Evolutionary conservation across 306 rosid species (phyloP).

Genomic region (Herpetospermum pedunculosum): DNA sequence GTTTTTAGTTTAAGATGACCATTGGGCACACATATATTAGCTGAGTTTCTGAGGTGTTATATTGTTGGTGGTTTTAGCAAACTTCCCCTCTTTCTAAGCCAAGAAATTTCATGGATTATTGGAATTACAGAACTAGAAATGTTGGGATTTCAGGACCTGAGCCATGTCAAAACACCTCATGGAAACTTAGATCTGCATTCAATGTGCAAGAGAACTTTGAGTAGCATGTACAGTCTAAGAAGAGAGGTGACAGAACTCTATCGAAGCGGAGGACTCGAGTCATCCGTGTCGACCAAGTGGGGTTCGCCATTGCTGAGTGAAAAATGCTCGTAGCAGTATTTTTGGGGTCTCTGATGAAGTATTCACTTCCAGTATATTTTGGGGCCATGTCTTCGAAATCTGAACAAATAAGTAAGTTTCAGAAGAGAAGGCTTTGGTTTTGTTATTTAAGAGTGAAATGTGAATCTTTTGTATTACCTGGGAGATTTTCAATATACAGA

Average conservation of each 20-base stretch:
- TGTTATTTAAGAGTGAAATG: not conserved
- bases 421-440: not conserved
- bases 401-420: not conserved
- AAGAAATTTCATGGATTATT: slow-evolving; percentile 21
- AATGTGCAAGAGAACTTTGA: not conserved
- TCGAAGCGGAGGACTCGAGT: not conserved
- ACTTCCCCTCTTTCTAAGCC: slow-evolving; percentile 22
- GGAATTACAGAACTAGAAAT: slow-evolving; percentile 45
- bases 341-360: not conserved
- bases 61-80: not conserved
- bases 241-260: not conserved
- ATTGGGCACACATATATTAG: not conserved
- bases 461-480: not conserved
- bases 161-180: not conserved
- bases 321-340: not conserved
- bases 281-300: not conserved
- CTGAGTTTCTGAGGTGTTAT: not conserved
- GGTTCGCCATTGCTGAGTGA: not conserved
- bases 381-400: not conserved
- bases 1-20: not conserved
- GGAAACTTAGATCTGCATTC: slow-evolving; percentile 1
- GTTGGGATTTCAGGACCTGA: slow-evolving; percentile 25
- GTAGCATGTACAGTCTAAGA: not conserved
- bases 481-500: not conserved
- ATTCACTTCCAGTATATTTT: not conserved